A percentile compares a stretch with the other conserved stretches of the same genome.
phyloP scores from a whole-genome alignment of 345 rosid species.

The Acer saccharum region DNA sequence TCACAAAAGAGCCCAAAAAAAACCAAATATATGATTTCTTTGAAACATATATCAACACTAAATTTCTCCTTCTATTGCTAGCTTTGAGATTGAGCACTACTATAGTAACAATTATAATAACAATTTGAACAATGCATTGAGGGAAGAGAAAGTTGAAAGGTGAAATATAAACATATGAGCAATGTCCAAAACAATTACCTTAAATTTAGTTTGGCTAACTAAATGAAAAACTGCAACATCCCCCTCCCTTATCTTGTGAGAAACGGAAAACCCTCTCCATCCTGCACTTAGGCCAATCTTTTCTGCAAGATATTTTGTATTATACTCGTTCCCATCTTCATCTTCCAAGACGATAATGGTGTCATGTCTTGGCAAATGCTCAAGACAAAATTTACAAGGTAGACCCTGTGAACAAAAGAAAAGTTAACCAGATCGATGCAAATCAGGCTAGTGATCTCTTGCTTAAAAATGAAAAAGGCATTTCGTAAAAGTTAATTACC shows the following conservation, averaged over 20 bases:
- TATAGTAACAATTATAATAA: not conserved
- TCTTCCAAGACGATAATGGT: slow-evolving; percentile 50
- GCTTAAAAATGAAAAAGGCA: not conserved
- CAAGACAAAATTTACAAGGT: slow-evolving; percentile 33
- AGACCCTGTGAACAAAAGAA: slow-evolving; percentile 34
- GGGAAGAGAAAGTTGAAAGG: not conserved
- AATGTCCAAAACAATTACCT: slow-evolving; percentile 36
- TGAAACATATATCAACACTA: too few relatives aligned
- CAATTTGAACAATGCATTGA: not conserved
- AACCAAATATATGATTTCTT: too few relatives aligned
- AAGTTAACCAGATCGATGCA: not conserved
- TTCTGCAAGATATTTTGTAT: slow-evolving; percentile 45
- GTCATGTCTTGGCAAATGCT: slow-evolving; percentile 40
- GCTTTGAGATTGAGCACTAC: too few relatives aligned
- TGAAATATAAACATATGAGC: not conserved
- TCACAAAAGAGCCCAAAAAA: too few relatives aligned
- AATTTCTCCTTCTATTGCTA: too few relatives aligned
- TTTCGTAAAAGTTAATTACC: slow-evolving; percentile 30
- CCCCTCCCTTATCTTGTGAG: slow-evolving; percentile 53
- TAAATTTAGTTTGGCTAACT: slow-evolving; percentile 45
- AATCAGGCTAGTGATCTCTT: not conserved
- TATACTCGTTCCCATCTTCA: slow-evolving; percentile 42
- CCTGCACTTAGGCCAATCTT: slow-evolving; percentile 70
- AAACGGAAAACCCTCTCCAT: slow-evolving; percentile 63
- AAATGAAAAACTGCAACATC: slow-evolving; percentile 69